These are phyloP conservation scores for Coemansia sp. DNA, from an alignment of 192 early-diverging fungal species.

Conservation along the genomic window DNA sequence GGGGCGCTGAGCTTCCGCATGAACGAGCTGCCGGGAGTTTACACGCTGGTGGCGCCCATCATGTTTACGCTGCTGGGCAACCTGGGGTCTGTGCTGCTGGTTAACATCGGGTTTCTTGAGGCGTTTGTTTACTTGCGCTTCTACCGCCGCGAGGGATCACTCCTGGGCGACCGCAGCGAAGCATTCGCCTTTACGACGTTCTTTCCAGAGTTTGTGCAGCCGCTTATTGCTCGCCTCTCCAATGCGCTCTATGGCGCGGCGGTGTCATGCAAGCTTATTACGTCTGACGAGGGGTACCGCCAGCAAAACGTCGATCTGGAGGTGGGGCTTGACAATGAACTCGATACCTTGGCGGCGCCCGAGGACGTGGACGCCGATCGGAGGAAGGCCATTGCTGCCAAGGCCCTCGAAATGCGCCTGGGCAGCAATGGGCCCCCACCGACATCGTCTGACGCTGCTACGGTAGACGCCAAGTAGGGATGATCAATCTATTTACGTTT, in stretches of 20 bases:
- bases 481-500: background rate
- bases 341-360: background rate
- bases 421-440: background rate
- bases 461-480: slow-evolving; percentile 5
- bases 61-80: slow-evolving; percentile 27
- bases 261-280: slow-evolving; percentile 26
- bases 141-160: slow-evolving; percentile 74
- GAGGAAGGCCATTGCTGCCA: slow-evolving; percentile 41
- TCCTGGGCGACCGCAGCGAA: slow-evolving; percentile 84
- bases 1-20: slow-evolving; percentile 65
- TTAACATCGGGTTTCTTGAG: slow-evolving; percentile 68
- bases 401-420: slow-evolving; percentile 42
- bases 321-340: background rate
- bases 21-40: slow-evolving; percentile 39
- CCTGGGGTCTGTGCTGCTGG: slow-evolving; percentile 60
- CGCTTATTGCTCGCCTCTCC: slow-evolving; percentile 24
- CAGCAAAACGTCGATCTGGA: slow-evolving; percentile 31
- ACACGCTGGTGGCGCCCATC: slow-evolving; percentile 45
- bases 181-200: slow-evolving; percentile 88
- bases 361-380: slow-evolving; percentile 38
- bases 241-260: slow-evolving; percentile 22
- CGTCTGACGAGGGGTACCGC: slow-evolving; percentile 42
- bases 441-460: background rate
- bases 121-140: slow-evolving; percentile 86
- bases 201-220: slow-evolving; percentile 70